Evolutionary conservation across 2,329 filamentous ascomycete genomes (phyloP), one percentile per base, ranked within the genome.

Genomic region (Ramularia endophylla): DNA sequence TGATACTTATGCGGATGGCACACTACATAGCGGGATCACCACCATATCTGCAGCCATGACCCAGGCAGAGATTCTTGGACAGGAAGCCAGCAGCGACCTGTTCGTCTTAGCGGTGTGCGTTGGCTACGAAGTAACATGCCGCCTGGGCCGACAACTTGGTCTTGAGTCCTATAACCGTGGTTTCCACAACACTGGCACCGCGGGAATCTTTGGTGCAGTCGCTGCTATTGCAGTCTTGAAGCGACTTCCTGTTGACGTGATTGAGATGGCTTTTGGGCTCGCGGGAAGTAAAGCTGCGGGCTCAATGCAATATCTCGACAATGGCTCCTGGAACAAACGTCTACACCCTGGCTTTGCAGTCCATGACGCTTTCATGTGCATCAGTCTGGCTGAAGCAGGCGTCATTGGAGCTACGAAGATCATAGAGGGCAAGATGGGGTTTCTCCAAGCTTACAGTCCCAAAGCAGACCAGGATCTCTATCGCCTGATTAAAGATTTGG

Each of bases 1-100:
- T 50, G 67, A 71, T 48, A 71, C 67, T 2, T 65, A 67, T 42
- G 65, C 65, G 2, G 49, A 57, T 2, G 65, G 64, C 2, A 64
- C 65, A 12, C 52, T 70, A 12, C 67, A 71, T 46, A 60, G 65
- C 1, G 67, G 68, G 19, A 61, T 65, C 0, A 65, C 65, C 0
- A 56, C 65, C 12, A 65, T 66, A 6, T 59, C 64, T 0, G 65
- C 63, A 2, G 62, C 63, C 6, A 50, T 65, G 30, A 55, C 61
- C 8, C 54, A 60, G 41, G 56, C 59, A 1, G 62, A 65, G 40
- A 12, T 55, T 2, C 45, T 56, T 2, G 54, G 47, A 7, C 9
- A 17, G 2, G 33, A 42, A 1, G 43, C 50, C 5, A 47, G 17
- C 4, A 47, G 47, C 7, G 52, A 55, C 3, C 43, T 48, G 0